phyloP scores from a whole-genome alignment of 2,329 filamentous ascomycete genomes.

The Rhinocladiella mackenziei region DNA sequence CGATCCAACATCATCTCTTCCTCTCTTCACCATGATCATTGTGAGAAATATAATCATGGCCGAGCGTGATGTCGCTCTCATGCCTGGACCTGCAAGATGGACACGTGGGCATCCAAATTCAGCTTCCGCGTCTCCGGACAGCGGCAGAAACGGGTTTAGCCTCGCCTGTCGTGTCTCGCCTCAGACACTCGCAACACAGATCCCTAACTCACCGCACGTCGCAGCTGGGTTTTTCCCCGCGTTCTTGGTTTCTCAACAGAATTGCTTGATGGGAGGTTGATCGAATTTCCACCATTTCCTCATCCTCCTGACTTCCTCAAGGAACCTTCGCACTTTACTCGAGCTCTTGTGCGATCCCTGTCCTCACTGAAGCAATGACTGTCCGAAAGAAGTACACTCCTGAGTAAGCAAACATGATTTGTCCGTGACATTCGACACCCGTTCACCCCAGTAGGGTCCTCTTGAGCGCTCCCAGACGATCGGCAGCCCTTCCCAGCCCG shows the following conservation, averaged over 20 bases:
- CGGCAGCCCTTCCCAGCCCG: conserved; percentile 43
- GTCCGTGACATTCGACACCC: background rate
- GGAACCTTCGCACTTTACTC: background rate
- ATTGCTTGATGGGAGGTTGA: too few relatives aligned
- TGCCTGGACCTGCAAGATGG: too few relatives aligned
- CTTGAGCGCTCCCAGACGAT: conserved; percentile 46
- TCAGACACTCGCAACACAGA: too few relatives aligned
- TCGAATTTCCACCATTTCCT: background rate
- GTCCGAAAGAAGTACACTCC: conserved; percentile 22
- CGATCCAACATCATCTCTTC: too few relatives aligned
- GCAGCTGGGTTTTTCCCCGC: too few relatives aligned
- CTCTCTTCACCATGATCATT: too few relatives aligned
- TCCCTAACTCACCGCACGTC: too few relatives aligned
- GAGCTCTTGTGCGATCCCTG: background rate
- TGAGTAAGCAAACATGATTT: conserved; percentile 17
- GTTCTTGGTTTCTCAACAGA: too few relatives aligned
- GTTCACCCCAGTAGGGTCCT: conserved; percentile 37
- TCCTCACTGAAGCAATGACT: conserved; percentile 14
- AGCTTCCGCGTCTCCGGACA: background rate
- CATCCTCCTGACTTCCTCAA: background rate
- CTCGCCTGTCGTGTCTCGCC: too few relatives aligned
- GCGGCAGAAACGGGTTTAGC: conserved; percentile 11
- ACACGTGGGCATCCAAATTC: too few relatives aligned
- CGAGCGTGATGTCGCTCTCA: too few relatives aligned
- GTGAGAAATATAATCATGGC: background rate